Percentiles rank a stretch among this genome's conserved stretches.
phyloP scores from a whole-genome alignment of 2,329 filamentous ascomycete genomes.

The Lachnellula arida region DNA sequence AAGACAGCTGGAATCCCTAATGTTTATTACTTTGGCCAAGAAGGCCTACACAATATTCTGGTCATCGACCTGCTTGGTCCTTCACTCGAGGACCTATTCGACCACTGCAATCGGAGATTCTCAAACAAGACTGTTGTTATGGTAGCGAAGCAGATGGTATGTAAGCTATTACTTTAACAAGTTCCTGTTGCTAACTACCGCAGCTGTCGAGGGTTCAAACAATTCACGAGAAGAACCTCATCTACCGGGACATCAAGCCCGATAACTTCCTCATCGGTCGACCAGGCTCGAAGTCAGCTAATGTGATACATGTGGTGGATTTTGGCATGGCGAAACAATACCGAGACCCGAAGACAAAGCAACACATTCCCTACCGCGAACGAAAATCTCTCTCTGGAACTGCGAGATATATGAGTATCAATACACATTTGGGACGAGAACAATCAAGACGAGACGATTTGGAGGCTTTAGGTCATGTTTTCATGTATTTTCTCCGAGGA shows the following conservation, averaged over 20 bases:
- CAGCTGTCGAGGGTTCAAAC: constrained; percentile 84
- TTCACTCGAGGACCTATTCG: constrained; percentile 93
- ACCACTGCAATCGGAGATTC: constrained; percentile 94
- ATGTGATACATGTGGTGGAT: constrained; percentile 97
- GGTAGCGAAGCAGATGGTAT: constrained; percentile 97
- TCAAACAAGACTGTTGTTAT: constrained; percentile 97
- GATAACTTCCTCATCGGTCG: constrained; percentile 98
- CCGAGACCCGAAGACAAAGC: constrained; percentile 96
- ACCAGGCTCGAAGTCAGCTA: constrained; percentile 87
- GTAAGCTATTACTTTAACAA: constrained; percentile 23
- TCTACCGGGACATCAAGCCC: constrained; percentile 98
- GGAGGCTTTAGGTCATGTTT: constrained; percentile 75
- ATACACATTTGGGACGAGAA: constrained; percentile 93
- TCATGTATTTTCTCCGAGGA: constrained; percentile 71
- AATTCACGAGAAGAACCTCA: constrained; percentile 98
- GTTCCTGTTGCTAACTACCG: constrained; percentile 13
- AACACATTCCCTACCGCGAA: constrained; percentile 96
- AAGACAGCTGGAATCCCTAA: constrained; percentile 90
- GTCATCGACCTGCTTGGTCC: constrained; percentile 95
- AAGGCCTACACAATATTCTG: constrained; percentile 97
- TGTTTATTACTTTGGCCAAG: constrained; percentile 99
- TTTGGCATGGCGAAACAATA: constrained; percentile 99
- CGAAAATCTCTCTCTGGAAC: constrained; percentile 95
- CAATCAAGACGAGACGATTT: constrained; percentile 95
- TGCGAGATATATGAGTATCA: constrained; percentile 99